Evolutionary conservation across 148 eudicot genomes (phyloP), one percentile per base, ranked within the genome.

Genomic region (Cornus controversa): DNA sequence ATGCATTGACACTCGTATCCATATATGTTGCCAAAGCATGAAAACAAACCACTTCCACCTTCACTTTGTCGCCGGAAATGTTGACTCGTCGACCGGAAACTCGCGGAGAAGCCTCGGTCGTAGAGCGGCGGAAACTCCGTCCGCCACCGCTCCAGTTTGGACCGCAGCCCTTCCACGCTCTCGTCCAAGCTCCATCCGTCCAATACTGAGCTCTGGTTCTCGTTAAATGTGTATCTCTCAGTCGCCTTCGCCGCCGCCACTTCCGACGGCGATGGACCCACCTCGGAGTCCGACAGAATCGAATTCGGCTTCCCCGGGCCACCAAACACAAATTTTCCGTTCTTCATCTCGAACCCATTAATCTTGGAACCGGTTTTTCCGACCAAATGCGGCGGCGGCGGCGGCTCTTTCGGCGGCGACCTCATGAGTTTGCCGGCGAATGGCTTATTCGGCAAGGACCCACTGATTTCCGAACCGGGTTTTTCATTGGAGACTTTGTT

Each of bases 241-340:
- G 82, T 82, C 0, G 91, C 90, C 7, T 86, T 87, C 8, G 86
- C 82, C 0, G 89, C 91, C 1, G 90, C 93, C 73, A 90, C 92
- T 75, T 88, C 93, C 0, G 96, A 91, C 3, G 93, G 91, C 0
- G 94, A 88, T 0, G 94, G 96, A 9, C 96, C 93, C 31, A 91
- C 89, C 69, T 91, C 96, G 0, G 91, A 90, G 65, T 86, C 91
- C 0, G 92, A 81, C 92, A 83, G 84, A 7, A 82, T 18, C 0
- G 84, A 82, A 37, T 54, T 57, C 1, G 81, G 77, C 27, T 82
- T 82, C 16, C 26, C 28, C 7, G 80, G 77, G 1, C 70, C 74
- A 10, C 80, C 78, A 13, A 78, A 62, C 27, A 65, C 29, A 58
- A 24, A 77, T 45, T 80, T 81, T 18, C 80, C 75, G 9, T 80